Evolutionary conservation across 495 filamentous ascomycete species (phyloP).

Genomic region (Endocarpon pusillum): DNA sequence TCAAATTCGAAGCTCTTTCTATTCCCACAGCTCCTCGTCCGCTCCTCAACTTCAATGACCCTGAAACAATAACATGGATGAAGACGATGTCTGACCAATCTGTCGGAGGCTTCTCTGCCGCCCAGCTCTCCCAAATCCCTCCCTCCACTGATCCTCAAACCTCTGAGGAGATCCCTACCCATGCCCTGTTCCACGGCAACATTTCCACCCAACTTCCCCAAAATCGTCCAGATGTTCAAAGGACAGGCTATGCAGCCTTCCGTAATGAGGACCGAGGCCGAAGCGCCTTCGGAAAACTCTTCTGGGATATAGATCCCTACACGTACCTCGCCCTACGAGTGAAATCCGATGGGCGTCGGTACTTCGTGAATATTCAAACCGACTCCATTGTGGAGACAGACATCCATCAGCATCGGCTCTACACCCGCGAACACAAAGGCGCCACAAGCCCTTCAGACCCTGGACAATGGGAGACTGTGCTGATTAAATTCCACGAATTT

Average conservation of each 20-base stretch:
- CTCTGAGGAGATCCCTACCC: conserved; percentile 29
- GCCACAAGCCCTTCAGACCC: conserved; percentile 27
- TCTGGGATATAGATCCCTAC: conserved; percentile 84
- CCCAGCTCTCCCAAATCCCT: conserved; percentile 49
- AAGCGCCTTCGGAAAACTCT: conserved; percentile 59
- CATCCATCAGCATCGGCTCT: conserved; percentile 86
- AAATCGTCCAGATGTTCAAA: conserved; percentile 49
- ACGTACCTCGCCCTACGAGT: conserved; percentile 75
- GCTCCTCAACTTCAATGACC: conserved; percentile 43
- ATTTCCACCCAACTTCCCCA: conserved; percentile 74
- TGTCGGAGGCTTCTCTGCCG: conserved; percentile 69
- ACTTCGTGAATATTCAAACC: conserved; percentile 91
- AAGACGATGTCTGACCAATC: conserved; percentile 76
- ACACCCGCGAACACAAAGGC: conserved; percentile 42
- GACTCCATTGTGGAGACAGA: conserved; percentile 84
- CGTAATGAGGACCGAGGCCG: conserved; percentile 41
- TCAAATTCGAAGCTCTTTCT: conserved; percentile 30
- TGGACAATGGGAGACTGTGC: conserved; percentile 82
- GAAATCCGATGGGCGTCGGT: conserved; percentile 78
- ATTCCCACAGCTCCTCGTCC: conserved; percentile 30
- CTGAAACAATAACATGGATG: conserved; percentile 42
- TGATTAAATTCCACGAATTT: conserved; percentile 81
- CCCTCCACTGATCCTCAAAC: conserved; percentile 20
- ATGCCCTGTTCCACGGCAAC: conserved; percentile 64
- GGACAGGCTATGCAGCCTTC: conserved; percentile 80